phyloP scores from a whole-genome alignment of 23 red algal species.

The Pyropia yezoensis region DNA sequence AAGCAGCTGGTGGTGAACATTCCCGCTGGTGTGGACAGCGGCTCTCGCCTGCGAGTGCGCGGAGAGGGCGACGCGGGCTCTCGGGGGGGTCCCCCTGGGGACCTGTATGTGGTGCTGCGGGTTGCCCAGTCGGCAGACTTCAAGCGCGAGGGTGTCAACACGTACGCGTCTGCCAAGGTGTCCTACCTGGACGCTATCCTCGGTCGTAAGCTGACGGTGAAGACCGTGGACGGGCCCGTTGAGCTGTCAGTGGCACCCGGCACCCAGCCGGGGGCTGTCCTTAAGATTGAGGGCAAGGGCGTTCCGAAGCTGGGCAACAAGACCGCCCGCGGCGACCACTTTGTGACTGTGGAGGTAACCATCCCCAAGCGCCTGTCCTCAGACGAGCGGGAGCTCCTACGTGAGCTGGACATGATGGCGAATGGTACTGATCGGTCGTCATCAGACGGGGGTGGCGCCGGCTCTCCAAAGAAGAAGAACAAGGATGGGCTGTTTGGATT shows the following conservation, averaged over 20 bases:
- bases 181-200: conserved; percentile 97
- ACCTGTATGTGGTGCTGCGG: conserved; percentile 85
- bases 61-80: conserved; percentile 90
- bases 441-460: too few relatives aligned
- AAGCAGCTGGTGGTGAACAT: conserved; percentile 91
- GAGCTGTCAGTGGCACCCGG: conserved; percentile 55
- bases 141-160: conserved; percentile 68
- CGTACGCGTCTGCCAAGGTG: conserved; percentile 57
- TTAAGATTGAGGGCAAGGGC: conserved; percentile 84
- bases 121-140: conserved; percentile 61
- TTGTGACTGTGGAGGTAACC: conserved; percentile 78
- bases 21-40: conserved; percentile 93
- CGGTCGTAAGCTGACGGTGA: conserved; percentile 58
- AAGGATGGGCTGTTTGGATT: too few relatives aligned
- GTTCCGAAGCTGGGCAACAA: conserved; percentile 91
- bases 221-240: conserved; percentile 74
- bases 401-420: conserved; percentile 45
- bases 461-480: too few relatives aligned
- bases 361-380: conserved; percentile 46
- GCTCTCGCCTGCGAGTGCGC: conserved; percentile 79
- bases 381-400: conserved; percentile 36
- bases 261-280: conserved; percentile 77
- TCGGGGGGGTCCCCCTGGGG: conserved; percentile 78
- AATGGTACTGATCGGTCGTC: not conserved
- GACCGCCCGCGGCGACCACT: conserved; percentile 71